phyloP scores from a whole-genome alignment of 2,329 filamentous ascomycete species.

The Thielaviopsis populi region DNA sequence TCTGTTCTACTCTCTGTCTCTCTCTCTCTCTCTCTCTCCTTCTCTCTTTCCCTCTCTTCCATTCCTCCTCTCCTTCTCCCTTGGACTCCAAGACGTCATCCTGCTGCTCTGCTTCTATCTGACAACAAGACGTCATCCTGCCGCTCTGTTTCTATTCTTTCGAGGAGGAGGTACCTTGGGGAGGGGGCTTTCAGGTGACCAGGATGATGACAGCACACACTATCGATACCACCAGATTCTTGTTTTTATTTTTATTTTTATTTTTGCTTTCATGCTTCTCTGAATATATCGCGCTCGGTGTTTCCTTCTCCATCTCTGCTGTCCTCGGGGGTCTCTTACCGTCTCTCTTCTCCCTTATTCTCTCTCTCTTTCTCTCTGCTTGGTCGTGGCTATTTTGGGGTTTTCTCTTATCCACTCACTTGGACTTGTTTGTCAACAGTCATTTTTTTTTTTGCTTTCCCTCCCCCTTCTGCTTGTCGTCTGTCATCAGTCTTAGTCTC shows the following conservation, averaged over 20 bases:
- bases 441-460: not conserved
- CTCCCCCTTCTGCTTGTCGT: not conserved
- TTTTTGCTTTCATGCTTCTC: conserved; percentile 10
- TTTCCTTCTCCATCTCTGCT: not conserved
- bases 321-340: too few species aligned
- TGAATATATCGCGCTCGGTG: conserved; percentile 15
- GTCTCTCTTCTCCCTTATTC: too few species aligned
- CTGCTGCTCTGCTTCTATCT: not conserved
- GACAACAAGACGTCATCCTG: not conserved
- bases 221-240: conserved; percentile 16
- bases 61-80: not conserved
- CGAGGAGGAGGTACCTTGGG: not conserved
- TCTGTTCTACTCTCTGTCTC: not conserved
- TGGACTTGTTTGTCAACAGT: not conserved
- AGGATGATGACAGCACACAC: not conserved
- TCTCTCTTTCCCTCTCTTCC: too few species aligned
- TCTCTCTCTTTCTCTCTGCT: too few species aligned
- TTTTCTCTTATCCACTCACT: not conserved
- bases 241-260: conserved; percentile 10
- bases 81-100: not conserved
- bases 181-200: not conserved
- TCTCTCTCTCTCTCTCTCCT: not conserved
- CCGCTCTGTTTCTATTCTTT: not conserved
- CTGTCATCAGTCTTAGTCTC: not conserved
- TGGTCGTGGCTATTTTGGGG: not conserved